These are phyloP conservation scores for Tetraselmis striata DNA, from an alignment of 139 green algal species.

Conservation along the genomic window DNA sequence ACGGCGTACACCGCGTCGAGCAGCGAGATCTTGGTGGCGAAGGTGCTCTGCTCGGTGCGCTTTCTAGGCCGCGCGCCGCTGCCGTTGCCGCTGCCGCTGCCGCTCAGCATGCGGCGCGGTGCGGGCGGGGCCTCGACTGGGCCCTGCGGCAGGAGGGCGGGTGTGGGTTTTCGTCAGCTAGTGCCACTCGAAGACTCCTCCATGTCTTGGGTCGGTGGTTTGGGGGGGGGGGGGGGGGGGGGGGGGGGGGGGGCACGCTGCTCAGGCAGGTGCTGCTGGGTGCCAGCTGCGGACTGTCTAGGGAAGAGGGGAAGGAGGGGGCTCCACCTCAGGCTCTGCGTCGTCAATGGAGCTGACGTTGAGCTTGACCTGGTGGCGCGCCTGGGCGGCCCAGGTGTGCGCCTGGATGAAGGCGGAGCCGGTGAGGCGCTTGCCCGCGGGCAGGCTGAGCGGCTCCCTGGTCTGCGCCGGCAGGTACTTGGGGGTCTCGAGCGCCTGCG, in stretches of 20 bases:
- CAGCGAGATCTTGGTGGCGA: background rate
- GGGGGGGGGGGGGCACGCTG: no score
- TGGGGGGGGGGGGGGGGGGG: no score
- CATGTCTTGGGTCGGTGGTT: no score
- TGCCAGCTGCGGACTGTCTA: background rate
- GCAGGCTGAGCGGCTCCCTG: background rate
- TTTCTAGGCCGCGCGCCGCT: background rate
- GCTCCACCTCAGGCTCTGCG: background rate
- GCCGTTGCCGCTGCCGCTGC: background rate
- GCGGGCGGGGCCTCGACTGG: background rate
- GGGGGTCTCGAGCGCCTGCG: background rate
- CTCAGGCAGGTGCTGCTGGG: no score
- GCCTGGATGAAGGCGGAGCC: background rate
- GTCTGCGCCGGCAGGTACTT: background rate
- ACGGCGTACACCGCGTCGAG: conserved; percentile 54
- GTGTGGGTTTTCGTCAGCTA: no score
- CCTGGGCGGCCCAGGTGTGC: background rate
- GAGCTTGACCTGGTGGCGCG: background rate
- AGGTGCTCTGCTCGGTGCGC: background rate
- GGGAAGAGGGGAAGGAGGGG: background rate
- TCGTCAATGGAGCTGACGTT: background rate
- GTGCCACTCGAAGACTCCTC: no score
- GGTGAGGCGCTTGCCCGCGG: background rate
- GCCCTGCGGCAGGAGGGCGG: no score
- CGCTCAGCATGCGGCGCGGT: no score